Base-by-base conservation (phyloP, 2,329 filamentous ascomycete species). In the Aspergillus sp. region DNA sequence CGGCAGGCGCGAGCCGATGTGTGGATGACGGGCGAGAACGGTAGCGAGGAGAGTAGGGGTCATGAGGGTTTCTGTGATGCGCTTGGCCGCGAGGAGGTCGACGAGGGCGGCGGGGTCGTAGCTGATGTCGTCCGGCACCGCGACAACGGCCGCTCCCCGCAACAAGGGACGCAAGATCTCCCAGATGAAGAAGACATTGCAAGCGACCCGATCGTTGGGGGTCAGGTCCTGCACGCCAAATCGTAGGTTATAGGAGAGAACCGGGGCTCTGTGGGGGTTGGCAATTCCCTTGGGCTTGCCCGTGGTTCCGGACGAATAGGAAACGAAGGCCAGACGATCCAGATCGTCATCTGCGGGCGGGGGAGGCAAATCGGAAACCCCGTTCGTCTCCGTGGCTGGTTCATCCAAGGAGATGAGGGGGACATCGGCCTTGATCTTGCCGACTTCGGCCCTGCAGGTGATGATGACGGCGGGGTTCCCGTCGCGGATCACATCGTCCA, bases 121-220 rank as follows among this genome's bases (percentile, higher is more conserved):
- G 76, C 90, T 92, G 38, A 83, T 84, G 67, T 90, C 86, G 67
- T 94, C 91, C 1, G 90, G 89, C 15, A 93, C 86, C 3, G 88
- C 85, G 21, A 92, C 84, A 4, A 91, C 89, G 0, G 91, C 91
- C 2, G 90, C 91, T 67, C 91, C 91, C 57, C 90, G 85, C 57
- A 94, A 73, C 48, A 94, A 80, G 8, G 91, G 91, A 5, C 91
- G 88, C 57, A 94, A 75, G 59, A 93, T 92, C 73, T 94, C 91
- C 91, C 91, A 94, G 50, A 93, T 83, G 72, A 94, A 94, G 75
- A 93, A 94, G 61, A 93, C 91, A 79, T 93, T 94, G 78, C 90
- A 93, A n/a, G 91, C 91, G 10, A 93, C 90, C 6, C 91, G 85
- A 67, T 92, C 91, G 15, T 90, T 90, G 0, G 87, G 88, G 17